A percentile compares a stretch with the other conserved stretches of the same genome.
Conservation (phyloP, 2,329 filamentous ascomycete genomes). For the Fusarium circinatum region DNA sequence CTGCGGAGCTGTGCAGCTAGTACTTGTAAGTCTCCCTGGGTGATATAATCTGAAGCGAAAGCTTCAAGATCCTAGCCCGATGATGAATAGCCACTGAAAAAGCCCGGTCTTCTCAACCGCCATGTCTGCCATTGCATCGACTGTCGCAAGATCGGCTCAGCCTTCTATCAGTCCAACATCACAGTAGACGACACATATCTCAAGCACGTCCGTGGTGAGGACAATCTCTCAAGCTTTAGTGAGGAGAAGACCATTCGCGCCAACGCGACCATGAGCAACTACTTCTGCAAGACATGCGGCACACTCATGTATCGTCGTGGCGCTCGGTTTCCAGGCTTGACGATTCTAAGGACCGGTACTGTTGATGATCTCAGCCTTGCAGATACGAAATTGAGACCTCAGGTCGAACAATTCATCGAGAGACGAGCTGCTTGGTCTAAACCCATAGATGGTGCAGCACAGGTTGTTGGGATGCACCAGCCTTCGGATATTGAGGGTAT, state of each 20-base stretch:
- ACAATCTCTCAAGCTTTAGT: neutral
- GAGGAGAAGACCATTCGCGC: neutral
- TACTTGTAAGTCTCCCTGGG: neutral
- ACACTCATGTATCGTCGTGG: slow-evolving; percentile 68
- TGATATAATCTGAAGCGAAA: neutral
- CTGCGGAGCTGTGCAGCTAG: neutral
- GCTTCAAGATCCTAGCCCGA: neutral
- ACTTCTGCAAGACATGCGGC: slow-evolving; percentile 69
- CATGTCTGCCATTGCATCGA: neutral
- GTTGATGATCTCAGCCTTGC: slow-evolving; percentile 69
- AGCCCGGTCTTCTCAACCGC: neutral
- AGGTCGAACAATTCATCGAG: slow-evolving; percentile 62
- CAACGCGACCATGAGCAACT: slow-evolving; percentile 63
- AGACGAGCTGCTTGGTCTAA: slow-evolving; percentile 56
- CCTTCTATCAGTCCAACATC: slow-evolving; percentile 3
- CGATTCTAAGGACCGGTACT: slow-evolving; percentile 66
- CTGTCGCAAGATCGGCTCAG: slow-evolving; percentile 5
- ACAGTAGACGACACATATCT: neutral
- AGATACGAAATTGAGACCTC: slow-evolving; percentile 66
- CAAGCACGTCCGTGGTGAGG: neutral
- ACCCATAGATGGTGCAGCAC: neutral
- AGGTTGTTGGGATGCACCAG: neutral
- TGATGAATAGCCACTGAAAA: neutral
- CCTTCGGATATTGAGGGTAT: neutral
- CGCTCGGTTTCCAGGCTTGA: slow-evolving; percentile 54